Conservation (phyloP, 192 early-diverging fungal genomes). For the Coemansia sp. region DNA sequence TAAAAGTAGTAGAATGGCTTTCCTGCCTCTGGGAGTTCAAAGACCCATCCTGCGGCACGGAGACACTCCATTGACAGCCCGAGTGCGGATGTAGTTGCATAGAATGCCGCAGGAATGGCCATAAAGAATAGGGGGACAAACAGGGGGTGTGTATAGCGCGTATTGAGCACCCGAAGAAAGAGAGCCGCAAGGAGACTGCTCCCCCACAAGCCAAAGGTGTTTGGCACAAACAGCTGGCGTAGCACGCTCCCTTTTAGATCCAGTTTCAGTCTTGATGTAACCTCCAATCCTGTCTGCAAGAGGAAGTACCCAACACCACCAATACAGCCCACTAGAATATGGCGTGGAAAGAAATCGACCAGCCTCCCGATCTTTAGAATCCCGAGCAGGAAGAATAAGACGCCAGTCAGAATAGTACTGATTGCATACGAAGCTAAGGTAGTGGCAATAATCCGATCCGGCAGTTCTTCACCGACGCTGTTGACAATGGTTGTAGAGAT, state of each 20-base stretch:
- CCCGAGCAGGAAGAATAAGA: constrained; percentile 84
- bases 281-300: constrained; percentile 88
- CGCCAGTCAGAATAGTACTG: constrained; percentile 87
- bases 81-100: constrained; percentile 60
- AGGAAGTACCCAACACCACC: constrained; percentile 95
- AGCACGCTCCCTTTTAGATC: constrained; percentile 63
- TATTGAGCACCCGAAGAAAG: constrained; percentile 72
- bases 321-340: constrained; percentile 94
- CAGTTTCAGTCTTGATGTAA: constrained; percentile 69
- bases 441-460: constrained; percentile 78
- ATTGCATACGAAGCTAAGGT: constrained; percentile 86
- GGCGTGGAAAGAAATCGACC: constrained; percentile 84
- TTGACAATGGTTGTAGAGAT: constrained; percentile 72
- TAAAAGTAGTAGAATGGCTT: constrained; percentile 90
- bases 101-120: constrained; percentile 77
- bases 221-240: constrained; percentile 64
- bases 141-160: constrained; percentile 71
- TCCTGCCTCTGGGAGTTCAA: constrained; percentile 67
- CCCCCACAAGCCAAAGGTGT: constrained; percentile 78
- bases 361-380: constrained; percentile 74
- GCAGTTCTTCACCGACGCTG: constrained; percentile 60
- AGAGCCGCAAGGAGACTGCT: constrained; percentile 66
- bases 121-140: constrained; percentile 91
- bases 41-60: constrained; percentile 81
- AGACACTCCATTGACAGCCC: constrained; percentile 66